These are phyloP conservation scores for Aegilops sharonensis DNA, from an alignment of 176 grass and related monocot species.

Conservation along the genomic window DNA sequence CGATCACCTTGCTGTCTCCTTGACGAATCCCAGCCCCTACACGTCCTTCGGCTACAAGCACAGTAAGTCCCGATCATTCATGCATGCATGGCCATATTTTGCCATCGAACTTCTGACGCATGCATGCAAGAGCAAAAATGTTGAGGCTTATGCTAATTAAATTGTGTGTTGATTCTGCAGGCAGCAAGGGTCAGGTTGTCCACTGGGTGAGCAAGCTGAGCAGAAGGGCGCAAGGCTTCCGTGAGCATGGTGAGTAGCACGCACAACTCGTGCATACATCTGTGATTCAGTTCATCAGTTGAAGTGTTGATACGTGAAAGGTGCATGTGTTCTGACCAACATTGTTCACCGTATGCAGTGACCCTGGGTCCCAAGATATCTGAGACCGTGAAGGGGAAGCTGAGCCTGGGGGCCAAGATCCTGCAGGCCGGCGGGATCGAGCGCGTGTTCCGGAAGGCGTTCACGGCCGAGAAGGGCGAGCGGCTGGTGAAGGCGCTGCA, in stretches of 20 bases:
- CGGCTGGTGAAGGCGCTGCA: constrained; percentile 69
- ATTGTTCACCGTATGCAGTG: constrained; percentile 23
- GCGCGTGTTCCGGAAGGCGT: constrained; percentile 69
- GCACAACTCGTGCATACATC: not conserved
- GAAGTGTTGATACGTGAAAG: not conserved
- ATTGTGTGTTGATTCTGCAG: constrained; percentile 11
- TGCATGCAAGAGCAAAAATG: not conserved
- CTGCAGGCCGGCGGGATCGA: constrained; percentile 69
- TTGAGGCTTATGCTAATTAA: not conserved
- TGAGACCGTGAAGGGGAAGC: constrained; percentile 77
- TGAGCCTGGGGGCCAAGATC: constrained; percentile 66
- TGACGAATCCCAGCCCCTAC: constrained; percentile 50
- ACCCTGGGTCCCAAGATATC: constrained; percentile 56
- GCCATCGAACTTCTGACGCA: not conserved
- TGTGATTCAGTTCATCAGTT: not conserved
- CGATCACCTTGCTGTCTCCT: constrained; percentile 38
- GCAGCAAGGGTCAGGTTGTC: constrained; percentile 53
- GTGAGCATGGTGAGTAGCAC: constrained; percentile 45
- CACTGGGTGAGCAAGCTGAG: constrained; percentile 61
- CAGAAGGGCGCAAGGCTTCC: constrained; percentile 48
- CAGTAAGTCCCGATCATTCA: constrained; percentile 28
- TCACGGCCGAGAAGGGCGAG: constrained; percentile 63
- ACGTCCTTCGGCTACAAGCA: constrained; percentile 46
- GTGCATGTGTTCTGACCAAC: not conserved
- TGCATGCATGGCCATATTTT: not conserved